Evolutionary conservation across 164 flowering plant species (phyloP), one percentile per base, ranked within the genome.

Genomic region (Vitis cinerea): DNA sequence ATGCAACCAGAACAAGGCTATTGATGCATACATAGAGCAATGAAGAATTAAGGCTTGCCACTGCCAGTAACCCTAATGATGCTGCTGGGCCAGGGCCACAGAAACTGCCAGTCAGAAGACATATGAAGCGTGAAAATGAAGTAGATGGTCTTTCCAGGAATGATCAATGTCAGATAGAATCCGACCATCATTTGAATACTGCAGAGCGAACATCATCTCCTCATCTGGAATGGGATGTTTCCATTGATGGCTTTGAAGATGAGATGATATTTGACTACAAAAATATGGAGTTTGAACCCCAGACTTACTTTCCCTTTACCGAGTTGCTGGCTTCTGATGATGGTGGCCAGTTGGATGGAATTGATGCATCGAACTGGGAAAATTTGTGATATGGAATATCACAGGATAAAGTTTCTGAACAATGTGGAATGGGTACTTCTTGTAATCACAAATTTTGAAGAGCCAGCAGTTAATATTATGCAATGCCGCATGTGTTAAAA

Each of bases 251-350:
- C 3, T 23, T 78, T 31, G 81, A 73, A 63, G 76, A 76, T 19
- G 86, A 78, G 47, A n/a, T 66, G 49, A 59, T 75, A 69, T 72
- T 83, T 72, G 76, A 86, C 60, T 78, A 61, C 68, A 88, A 79
- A 15, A 85, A 85, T 65, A 80, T 86, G 84, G 95, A 88, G 62
- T 93, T 81, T 74, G 99, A 93, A 74, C 98, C 98, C n/a, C 97
- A 96, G 72, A 96, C 97, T 11, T 92, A 85, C 78, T 96, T 93
- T 78, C 85, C 98, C 57, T 82, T 87, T 57, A 78, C 81, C 1
- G 98, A 96, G 75, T 75, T 93, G 84, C 77, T 96, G 77, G 88
- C 75, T 31, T 67, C 86, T 59, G 97, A 87, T 58, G 94, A 88
- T 71, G 77, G 67, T 55, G 83, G 69, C 63, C 79, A 70, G 63